Evolutionary conservation across 2,329 filamentous ascomycete genomes (phyloP), one percentile per base, ranked within the genome.

Genomic region (Aureobasidium sp.): DNA sequence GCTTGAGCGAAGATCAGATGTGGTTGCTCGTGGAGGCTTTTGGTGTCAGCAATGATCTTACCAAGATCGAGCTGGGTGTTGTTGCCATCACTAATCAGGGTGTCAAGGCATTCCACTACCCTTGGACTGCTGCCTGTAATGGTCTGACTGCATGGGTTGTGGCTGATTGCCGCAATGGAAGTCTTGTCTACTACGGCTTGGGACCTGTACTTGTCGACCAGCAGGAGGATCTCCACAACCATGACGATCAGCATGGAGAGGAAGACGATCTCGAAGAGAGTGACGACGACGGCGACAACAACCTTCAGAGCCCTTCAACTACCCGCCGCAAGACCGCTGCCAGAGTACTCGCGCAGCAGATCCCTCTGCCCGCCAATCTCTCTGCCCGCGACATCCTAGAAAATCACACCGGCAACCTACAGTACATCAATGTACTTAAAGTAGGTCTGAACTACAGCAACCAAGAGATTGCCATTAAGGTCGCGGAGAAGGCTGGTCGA

Each of bases 371-470:
- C 4, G 31, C 56, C 1, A n/a, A 22, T 15, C 31, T 59, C 6
- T 12, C 42, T 2, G 42, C 29, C 0, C 12, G 49, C 1, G 44
- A 59, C 4, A 59, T 59, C 11, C 29, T 59, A 9, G 6, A 17
- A 14, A 17, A 29, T 2, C 34, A 59, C 25, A 22, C 8, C 5
- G 12, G 14, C 3, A 17, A 17, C 36, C 25, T 59, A 5, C 42
- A 48, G 12, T 59, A 59, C 25, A 49, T 17, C 14, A 59, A 48
- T 22, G 39, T 59, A 4, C 22, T 59, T n/a, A 59, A 59, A 17
- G 56, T 49, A 8, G 44, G 14, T 5, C 44, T 59, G 2, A 6
- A 39, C 2, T 41, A 27, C 34, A 41, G 34, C 22, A 59, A 59
- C 34, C 12, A 59, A 15, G 31, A 41, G 5, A 49, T 59, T 25